A percentile compares a stretch with the other conserved stretches of the same genome.
phyloP scores from a whole-genome alignment of 140 eudicot genomes.

The Ambrosia hybrid region DNA sequence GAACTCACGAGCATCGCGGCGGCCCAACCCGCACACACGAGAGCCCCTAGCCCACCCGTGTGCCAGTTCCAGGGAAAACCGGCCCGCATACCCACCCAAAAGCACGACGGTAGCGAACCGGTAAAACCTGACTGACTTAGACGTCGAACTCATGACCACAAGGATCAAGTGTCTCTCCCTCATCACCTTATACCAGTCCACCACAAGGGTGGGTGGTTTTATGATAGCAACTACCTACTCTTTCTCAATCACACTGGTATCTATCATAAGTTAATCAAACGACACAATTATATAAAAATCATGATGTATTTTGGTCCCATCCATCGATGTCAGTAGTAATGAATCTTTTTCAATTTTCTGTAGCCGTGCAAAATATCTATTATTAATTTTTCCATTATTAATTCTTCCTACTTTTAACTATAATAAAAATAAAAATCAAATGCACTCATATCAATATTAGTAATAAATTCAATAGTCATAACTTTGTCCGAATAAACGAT shows the following conservation, averaged over 20 bases:
- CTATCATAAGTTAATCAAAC: constrained; percentile 33
- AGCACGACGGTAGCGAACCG: too few species aligned
- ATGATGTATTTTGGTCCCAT: constrained; percentile 23
- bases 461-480: background rate
- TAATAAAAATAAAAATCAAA: background rate
- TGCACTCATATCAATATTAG: background rate
- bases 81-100: too few species aligned
- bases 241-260: constrained; percentile 16
- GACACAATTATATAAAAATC: constrained; percentile 26
- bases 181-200: too few species aligned
- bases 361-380: constrained; percentile 2
- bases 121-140: too few species aligned
- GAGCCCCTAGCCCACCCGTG: too few species aligned
- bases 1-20: too few species aligned
- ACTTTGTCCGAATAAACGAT: background rate
- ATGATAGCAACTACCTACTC: constrained; percentile 15
- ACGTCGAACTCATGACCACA: too few species aligned
- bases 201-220: too few species aligned
- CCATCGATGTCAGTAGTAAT: constrained; percentile 16
- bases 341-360: background rate
- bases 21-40: too few species aligned
- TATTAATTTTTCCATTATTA: background rate
- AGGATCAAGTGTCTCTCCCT: too few species aligned
- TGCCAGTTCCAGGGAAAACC: too few species aligned
- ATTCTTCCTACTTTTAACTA: background rate